These are phyloP conservation scores for Globisporangium nagaii DNA, from an alignment of 352 stramenopile species.

Conservation along the genomic window DNA sequence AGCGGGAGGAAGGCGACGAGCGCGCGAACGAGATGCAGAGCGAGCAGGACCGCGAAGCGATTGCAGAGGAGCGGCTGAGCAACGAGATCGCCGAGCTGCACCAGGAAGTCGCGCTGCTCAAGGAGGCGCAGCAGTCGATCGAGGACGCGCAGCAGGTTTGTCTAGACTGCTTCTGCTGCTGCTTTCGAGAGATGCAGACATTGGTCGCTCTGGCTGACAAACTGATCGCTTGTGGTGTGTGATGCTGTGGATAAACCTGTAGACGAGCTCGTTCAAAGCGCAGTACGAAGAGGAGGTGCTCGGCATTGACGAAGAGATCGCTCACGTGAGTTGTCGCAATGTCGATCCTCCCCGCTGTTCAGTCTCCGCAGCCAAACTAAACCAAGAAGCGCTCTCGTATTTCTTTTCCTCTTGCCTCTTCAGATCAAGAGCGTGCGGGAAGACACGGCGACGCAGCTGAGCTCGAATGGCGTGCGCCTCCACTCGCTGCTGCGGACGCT, in stretches of 20 bases:
- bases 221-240: constrained; percentile 2
- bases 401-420: no score
- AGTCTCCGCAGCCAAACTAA: no score
- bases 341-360: neutral
- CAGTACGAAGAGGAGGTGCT: constrained; percentile 63
- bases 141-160: constrained; percentile 40
- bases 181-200: neutral
- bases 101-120: constrained; percentile 59
- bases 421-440: constrained; percentile 45
- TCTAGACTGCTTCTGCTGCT: no score
- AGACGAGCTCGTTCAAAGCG: constrained; percentile 52
- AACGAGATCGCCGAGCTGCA: constrained; percentile 49
- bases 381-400: no score
- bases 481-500: constrained; percentile 65
- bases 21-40: constrained; percentile 16
- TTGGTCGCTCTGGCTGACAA: neutral
- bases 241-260: neutral
- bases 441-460: constrained; percentile 50
- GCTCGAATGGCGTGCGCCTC: constrained; percentile 43
- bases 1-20: constrained; percentile 22
- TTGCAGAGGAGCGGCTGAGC: constrained; percentile 31
- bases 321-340: constrained; percentile 32
- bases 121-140: constrained; percentile 41
- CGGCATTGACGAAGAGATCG: constrained; percentile 53
- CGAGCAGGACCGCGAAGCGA: constrained; percentile 21